Evolutionary conservation across 805 yeast genomes (phyloP).

Genomic region (Tetrapisispora fleetii): DNA sequence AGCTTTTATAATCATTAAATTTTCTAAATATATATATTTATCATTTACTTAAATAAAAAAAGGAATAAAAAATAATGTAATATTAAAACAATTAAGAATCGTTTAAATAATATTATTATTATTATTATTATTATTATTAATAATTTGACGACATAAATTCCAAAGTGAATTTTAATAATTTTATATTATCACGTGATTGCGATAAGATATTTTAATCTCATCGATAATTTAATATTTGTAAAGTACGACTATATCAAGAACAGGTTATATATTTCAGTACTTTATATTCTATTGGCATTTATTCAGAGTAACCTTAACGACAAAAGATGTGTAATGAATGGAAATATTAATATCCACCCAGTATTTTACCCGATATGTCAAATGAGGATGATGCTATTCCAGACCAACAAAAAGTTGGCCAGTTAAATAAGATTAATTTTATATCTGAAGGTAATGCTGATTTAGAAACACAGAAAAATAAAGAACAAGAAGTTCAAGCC

Average conservation of each 20-base stretch:
- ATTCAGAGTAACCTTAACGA: too few species aligned
- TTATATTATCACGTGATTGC: background rate
- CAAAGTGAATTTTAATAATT: background rate
- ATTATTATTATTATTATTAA: too few species aligned
- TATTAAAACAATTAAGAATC: background rate
- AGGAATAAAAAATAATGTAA: background rate
- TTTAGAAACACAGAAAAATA: conserved; percentile 14
- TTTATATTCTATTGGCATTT: too few species aligned
- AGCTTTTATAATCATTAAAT: conserved; percentile 4
- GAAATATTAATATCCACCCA: too few species aligned
- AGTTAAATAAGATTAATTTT: conserved; percentile 8
- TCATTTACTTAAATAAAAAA: background rate
- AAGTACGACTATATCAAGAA: too few species aligned
- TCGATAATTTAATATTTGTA: too few species aligned
- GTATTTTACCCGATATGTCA: background rate
- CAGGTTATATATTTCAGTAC: too few species aligned
- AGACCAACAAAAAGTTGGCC: background rate
- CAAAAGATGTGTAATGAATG: too few species aligned
- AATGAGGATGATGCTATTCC: background rate
- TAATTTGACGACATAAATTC: too few species aligned
- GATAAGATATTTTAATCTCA: background rate
- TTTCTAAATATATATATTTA: background rate
- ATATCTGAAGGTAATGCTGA: conserved; percentile 24
- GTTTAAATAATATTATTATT: too few species aligned
- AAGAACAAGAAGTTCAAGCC: conserved; percentile 15